Conservation (phyloP, 1,284 basidiomycete genomes). For the Sporisorium sorghi region DNA sequence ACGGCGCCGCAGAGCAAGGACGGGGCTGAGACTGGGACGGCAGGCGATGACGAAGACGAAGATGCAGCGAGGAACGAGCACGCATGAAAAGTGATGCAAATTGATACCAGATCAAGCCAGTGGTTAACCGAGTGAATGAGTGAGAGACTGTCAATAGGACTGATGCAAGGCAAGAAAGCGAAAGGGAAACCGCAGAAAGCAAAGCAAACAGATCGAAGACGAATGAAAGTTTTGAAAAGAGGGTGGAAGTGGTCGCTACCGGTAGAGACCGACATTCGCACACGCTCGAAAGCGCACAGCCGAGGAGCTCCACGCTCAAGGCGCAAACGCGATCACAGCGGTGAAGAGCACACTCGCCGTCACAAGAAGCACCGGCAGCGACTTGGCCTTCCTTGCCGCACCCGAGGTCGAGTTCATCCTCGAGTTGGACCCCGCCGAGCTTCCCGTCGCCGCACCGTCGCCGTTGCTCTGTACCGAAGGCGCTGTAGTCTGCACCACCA, state of each 20-base stretch:
- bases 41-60: constrained; percentile 3
- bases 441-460: not conserved
- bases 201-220: constrained; percentile 1
- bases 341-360: constrained; percentile 30
- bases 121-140: constrained; percentile 12
- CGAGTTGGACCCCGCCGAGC: constrained; percentile 17
- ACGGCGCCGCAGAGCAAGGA: not conserved
- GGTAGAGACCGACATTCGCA: constrained; percentile 24
- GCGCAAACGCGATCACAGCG: constrained; percentile 27
- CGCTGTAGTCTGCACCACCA: constrained; percentile 2
- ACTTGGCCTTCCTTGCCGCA: constrained; percentile 20
- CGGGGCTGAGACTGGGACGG: not conserved
- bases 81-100: constrained; percentile 13
- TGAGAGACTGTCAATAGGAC: constrained; percentile 8
- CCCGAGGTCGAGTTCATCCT: constrained; percentile 33
- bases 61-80: constrained; percentile 12
- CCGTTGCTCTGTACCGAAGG: constrained; percentile 7
- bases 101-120: constrained; percentile 25
- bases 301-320: constrained; percentile 1
- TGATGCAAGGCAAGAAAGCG: constrained; percentile 6
- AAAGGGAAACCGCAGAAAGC: not conserved
- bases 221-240: not conserved
- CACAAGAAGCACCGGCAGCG: constrained; percentile 27
- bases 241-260: constrained; percentile 33
- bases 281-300: not conserved